Conservation (phyloP, 768 basidiomycete genomes). For the Russula brevipes region DNA sequence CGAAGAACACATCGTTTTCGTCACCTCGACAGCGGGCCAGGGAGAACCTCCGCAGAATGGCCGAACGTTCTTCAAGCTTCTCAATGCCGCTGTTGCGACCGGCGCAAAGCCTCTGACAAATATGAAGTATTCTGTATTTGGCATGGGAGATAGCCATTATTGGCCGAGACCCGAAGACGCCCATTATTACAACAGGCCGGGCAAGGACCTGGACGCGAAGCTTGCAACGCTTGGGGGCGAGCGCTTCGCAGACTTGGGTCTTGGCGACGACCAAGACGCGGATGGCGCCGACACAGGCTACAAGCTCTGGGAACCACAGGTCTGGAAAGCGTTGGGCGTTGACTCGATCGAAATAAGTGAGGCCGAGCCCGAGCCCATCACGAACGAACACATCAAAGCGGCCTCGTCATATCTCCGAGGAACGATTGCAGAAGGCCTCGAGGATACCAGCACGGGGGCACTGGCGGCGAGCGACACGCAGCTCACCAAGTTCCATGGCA, state of each 20-base stretch:
- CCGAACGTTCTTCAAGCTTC: conserved; percentile 78
- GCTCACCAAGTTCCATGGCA: conserved; percentile 96
- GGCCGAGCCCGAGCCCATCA: conserved; percentile 93
- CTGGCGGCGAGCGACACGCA: conserved; percentile 87
- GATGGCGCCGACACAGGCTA: conserved; percentile 96
- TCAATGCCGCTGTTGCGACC: conserved; percentile 59
- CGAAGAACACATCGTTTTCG: conserved; percentile 64
- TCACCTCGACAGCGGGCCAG: conserved; percentile 93
- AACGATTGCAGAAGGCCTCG: conserved; percentile 88
- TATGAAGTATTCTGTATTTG: conserved; percentile 81
- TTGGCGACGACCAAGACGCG: conserved; percentile 96
- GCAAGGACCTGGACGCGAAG: conserved; percentile 81
- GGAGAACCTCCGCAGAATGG: conserved; percentile 98
- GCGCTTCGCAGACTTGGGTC: conserved; percentile 67
- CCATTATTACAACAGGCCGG: conserved; percentile 97
- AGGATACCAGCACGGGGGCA: conserved; percentile 83
- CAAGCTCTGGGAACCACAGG: conserved; percentile 85
- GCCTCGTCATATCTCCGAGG: conserved; percentile 91
- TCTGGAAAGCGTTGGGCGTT: conserved; percentile 95
- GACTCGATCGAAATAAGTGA: conserved; percentile 84
- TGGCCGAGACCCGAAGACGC: conserved; percentile 97
- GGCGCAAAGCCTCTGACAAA: conserved; percentile 57
- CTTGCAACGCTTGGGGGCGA: conserved; percentile 76
- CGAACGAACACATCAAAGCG: conserved; percentile 99
- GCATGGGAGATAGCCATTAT: conserved; percentile 97